Percentiles rank a stretch among this genome's conserved stretches.
These are phyloP conservation scores for Gossypium davidsonii DNA, from an alignment of 441 rosid species.

Conservation along the genomic window DNA sequence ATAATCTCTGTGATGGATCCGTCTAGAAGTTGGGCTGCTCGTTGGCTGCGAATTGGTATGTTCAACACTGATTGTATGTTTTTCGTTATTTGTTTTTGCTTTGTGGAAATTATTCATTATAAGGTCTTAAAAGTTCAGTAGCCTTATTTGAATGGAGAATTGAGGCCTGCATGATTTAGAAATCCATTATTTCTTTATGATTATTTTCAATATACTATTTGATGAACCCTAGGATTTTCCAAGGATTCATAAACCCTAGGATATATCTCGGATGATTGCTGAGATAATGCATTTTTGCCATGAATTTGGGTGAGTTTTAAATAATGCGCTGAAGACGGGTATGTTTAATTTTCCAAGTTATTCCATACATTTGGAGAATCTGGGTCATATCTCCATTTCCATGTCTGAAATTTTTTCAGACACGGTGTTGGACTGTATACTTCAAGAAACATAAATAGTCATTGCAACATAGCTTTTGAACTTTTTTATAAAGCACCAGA, in stretches of 20 bases:
- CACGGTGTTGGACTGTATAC: not conserved
- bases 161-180: not conserved
- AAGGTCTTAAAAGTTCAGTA: not conserved
- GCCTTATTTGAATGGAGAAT: not conserved
- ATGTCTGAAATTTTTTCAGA: not conserved
- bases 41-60: constrained; percentile 86
- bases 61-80: constrained; percentile 26
- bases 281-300: not conserved
- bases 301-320: not conserved
- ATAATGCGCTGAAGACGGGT: not conserved
- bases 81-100: too few species aligned
- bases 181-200: not conserved
- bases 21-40: constrained; percentile 82
- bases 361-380: not conserved
- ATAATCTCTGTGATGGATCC: constrained; percentile 95
- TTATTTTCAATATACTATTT: too few species aligned
- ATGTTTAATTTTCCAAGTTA: not conserved
- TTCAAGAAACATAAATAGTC: not conserved
- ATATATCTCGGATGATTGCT: not conserved
- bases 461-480: not conserved
- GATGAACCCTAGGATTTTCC: too few species aligned
- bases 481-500: not conserved
- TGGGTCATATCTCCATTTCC: not conserved
- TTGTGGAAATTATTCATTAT: too few species aligned
- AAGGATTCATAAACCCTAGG: too few species aligned